Base-by-base conservation (phyloP, 2,329 filamentous ascomycete genomes). In the Gnomoniopsis smithogilvyi region DNA sequence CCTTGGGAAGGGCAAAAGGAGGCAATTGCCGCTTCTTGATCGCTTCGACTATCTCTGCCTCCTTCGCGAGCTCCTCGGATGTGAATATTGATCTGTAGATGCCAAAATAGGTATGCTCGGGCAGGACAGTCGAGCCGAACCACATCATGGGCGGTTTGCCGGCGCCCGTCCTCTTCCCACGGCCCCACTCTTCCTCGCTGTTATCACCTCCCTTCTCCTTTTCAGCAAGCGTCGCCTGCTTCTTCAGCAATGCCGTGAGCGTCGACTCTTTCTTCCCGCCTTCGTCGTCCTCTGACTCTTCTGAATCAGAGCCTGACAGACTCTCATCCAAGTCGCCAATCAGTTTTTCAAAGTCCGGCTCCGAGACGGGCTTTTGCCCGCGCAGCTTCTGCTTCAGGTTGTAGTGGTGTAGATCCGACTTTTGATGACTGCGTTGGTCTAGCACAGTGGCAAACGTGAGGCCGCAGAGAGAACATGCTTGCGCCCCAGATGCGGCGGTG, bases 301-400 rank as follows among this genome's bases (percentile, higher is more conserved):
- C 84, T 1, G 85, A 87, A 54, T 92, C 88, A 1, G 92, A 96
- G 15, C 96, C 95, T 1, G 95, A 98, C 61, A 96, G 82, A 68
- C 90, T 95, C 78, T 99, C 94, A 66, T 97, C 91, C 36, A 99
- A 78, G 60, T 95, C 86, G 38, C 87, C 91, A 8, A 98, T 81
- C 7, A 97, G 80, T 70, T 88, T 91, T 70, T 95, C 91, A 65
- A 99, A 99, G 36, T 96, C 92, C 8, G 70, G 72, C 69, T 99
- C 95, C 1, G 85, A 84, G 1, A 97, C 88, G 0, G 90, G 75
- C 11, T 81, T 82, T 59, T 81, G 80, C 0, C 91, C 91, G 50
- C 91, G 86, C 58, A 96, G 77, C 77, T 91, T 96, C 70, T 94
- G 90, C 74, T 96, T 98, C 62, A 98, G 76, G 71, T 99, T 99